Evolutionary conservation across 1,139 yeast genomes (phyloP), one percentile per base, ranked within the genome.

Genomic region (Nakaseomyces delphensis): DNA sequence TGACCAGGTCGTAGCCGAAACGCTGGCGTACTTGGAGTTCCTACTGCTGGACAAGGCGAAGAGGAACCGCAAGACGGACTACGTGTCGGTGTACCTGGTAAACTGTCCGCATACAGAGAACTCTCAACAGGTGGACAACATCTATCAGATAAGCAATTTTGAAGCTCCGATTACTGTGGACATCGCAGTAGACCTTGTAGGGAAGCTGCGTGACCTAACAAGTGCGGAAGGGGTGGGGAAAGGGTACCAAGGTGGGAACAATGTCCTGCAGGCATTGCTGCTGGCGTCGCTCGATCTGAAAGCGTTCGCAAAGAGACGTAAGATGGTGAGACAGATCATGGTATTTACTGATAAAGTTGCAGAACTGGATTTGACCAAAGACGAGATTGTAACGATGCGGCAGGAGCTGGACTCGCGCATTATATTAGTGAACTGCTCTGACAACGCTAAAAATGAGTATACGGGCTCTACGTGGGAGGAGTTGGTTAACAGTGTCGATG

Each of bases 291-390:
- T 62, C 36, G 53, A 56, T 44, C 59, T 66, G 36, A 54, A 51
- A 19, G 56, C 52, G 9, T 51, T 55, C 32, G 65, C 69, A 44
- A 49, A 54, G 24, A 56, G 56, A 25, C 56, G 63, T 30, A 69
- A 67, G 48, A 59, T 61, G 48, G 48, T 50, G 32, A 63, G 60
- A 48, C 65, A 60, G 49, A 56, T 79, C 24, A 66, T 73, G 27
- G 62, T 79, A 4, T 57, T 77, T 15, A 69, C 82, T 9, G 68
- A 70, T 46, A 73, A 63, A 16, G 43, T 54, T 15, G 51, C 59
- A 29, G 68, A 70, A 0, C 54, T 70, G n/a, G 67, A 63, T 28
- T 59, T 67, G 42, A 57, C 50, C 13, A 59, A 52, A 5, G 57
- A 51, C 2, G 62, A 60, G 30, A 45, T 56, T 19, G 49, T 45